Conservation (phyloP, 768 basidiomycete species). For the Leccinum disarticulatum region DNA sequence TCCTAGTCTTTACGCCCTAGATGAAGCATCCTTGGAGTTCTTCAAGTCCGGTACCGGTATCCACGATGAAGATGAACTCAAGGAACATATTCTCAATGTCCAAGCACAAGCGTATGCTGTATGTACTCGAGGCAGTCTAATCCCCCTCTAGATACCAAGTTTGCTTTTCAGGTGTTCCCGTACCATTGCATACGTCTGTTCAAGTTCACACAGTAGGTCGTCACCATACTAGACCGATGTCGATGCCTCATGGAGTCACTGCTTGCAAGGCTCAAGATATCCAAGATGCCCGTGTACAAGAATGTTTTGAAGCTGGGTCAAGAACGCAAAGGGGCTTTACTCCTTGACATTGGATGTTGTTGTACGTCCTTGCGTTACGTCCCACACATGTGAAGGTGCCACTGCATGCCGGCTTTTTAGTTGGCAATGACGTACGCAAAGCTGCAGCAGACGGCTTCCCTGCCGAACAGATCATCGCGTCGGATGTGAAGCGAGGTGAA, state of each 20-base stretch:
- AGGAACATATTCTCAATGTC: slow-evolving; percentile 33
- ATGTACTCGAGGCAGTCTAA: slow-evolving; percentile 1
- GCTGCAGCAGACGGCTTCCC: slow-evolving; percentile 44
- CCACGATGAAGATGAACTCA: slow-evolving; percentile 29
- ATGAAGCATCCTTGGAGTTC: slow-evolving; percentile 23
- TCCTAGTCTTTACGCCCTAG: slow-evolving; percentile 16
- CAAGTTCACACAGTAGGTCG: slow-evolving; percentile 18
- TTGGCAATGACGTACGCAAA: slow-evolving; percentile 43
- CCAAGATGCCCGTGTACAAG: slow-evolving; percentile 20
- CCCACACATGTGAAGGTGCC: neutral
- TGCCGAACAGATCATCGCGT: slow-evolving; percentile 34
- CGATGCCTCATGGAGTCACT: neutral
- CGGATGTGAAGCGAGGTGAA: slow-evolving; percentile 40
- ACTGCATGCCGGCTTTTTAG: slow-evolving; percentile 16
- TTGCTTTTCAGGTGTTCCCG: slow-evolving; percentile 17
- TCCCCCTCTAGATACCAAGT: neutral
- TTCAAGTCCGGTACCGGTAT: slow-evolving; percentile 33
- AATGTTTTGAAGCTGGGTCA: slow-evolving; percentile 36
- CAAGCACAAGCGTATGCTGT: slow-evolving; percentile 36
- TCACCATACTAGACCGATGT: neutral
- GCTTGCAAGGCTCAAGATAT: slow-evolving; percentile 22
- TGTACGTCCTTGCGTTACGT: slow-evolving; percentile 27
- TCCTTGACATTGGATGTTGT: slow-evolving; percentile 48
- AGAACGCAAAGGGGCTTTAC: slow-evolving; percentile 36
- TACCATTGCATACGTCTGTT: slow-evolving; percentile 26